Evolutionary conservation across 495 filamentous ascomycete species (phyloP), one percentile per base, ranked within the genome.

Genomic region (Penicillium soppii): DNA sequence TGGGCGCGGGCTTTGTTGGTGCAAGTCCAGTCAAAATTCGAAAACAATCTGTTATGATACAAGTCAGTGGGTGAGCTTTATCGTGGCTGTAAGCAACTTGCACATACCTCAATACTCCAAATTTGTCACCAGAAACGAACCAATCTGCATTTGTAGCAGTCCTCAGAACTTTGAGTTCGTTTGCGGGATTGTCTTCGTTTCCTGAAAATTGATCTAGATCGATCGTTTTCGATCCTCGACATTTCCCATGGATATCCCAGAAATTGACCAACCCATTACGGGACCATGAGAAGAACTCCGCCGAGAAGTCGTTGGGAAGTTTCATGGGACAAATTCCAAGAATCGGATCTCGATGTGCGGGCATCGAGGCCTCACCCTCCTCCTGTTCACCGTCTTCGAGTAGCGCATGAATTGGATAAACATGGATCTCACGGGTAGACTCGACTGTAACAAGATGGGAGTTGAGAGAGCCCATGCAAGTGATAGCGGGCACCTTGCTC

Each of bases 201-300:
- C 68, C 62, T 10, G 75, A 53, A 39, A 74, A 56, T 59, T 91
- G 84, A 36, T 94, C 88, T 5, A 97, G 66, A 25, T 82, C 74
- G 25, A 95, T 78, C 10, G 78, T 65, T 45, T 87, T 75, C n/a
- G 82, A 79, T 19, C 74, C 75, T 41, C 73, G 80, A 49, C 86
- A 83, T 36, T 77, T 75, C 32, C 94, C 95, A 12, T 87, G 79
- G 7, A 81, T 66, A 57, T 83, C 76, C 94, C 95, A 98, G 59
- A 94, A 84, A 27, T 88, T 79, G 32, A 97, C 82, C 20, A 73
- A 77, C 4, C 94, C 94, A 49, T 80, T 81, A 39, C 78, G 80
- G 8, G 91, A 89, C 89, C 90, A 97, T 0, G 91, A 96, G 57
- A 89, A 86, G 63, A 97, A 95, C 22, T 84, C 80, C 2, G 89